Evolutionary conservation across 139 green algal species (phyloP).

Genomic region (Nannochloris sp.): DNA sequence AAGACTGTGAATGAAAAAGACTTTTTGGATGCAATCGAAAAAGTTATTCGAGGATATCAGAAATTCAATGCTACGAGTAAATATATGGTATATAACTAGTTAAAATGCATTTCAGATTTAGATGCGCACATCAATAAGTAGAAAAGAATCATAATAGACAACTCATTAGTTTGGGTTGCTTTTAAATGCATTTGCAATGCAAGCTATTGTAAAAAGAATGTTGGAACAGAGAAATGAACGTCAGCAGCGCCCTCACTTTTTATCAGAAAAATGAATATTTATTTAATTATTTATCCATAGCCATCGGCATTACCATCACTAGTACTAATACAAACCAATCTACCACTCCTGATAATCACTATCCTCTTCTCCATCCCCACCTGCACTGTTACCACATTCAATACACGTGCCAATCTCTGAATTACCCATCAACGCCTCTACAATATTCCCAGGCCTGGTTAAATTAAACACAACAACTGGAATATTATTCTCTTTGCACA

Average conservation of each 20-base stretch:
- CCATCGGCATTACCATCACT: background rate
- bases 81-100: slow-evolving; percentile 84
- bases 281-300: background rate
- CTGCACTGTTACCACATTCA: background rate
- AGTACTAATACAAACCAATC: background rate
- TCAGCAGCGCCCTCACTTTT: background rate
- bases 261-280: background rate
- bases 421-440: slow-evolving; percentile 24
- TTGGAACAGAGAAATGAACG: too few relatives aligned
- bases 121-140: too few relatives aligned
- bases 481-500: slow-evolving; percentile 97
- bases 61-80: slow-evolving; percentile 97
- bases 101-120: background rate
- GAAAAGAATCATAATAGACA: too few relatives aligned
- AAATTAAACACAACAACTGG: slow-evolving; percentile 89
- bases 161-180: too few relatives aligned
- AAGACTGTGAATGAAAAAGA: slow-evolving; percentile 99
- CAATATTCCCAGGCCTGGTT: slow-evolving; percentile 65
- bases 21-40: slow-evolving; percentile 97
- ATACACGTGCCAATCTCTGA: slow-evolving; percentile 21
- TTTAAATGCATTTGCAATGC: too few relatives aligned
- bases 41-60: slow-evolving; percentile 98
- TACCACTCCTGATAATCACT: background rate
- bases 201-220: too few relatives aligned
- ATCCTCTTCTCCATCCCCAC: background rate